Conservation (phyloP, 208 protist species). For the Crithidia fasciculata region DNA sequence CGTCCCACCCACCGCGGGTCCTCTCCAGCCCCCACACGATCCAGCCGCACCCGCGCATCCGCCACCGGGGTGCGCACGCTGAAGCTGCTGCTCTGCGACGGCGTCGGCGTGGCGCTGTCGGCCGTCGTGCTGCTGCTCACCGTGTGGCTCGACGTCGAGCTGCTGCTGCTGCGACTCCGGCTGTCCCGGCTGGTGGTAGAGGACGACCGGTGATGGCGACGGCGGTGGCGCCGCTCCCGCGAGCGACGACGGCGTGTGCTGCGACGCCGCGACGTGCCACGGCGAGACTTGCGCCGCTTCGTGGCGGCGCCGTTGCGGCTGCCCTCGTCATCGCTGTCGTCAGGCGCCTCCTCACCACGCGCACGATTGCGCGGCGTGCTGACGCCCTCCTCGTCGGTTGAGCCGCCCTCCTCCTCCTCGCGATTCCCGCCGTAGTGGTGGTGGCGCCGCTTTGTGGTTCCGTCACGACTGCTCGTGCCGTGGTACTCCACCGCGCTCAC, state of each 20-base stretch:
- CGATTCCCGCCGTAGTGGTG: not conserved
- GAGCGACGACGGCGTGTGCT: slow-evolving; percentile 4
- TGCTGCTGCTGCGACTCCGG: slow-evolving; percentile 14
- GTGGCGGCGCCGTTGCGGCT: not conserved
- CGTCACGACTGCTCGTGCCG: slow-evolving; percentile 3
- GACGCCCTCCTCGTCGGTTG: not conserved
- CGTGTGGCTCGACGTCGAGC: slow-evolving; percentile 7
- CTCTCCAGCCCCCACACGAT: not conserved
- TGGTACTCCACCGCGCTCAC: slow-evolving; percentile 37
- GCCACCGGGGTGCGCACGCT: not conserved
- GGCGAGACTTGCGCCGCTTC: slow-evolving; percentile 5
- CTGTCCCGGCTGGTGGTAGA: not conserved
- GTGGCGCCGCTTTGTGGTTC: not conserved
- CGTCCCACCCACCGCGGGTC: not conserved
- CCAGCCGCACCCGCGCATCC: not conserved
- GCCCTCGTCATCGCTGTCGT: slow-evolving; percentile 5
- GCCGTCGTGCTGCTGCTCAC: slow-evolving; percentile 28
- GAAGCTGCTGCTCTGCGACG: not conserved
- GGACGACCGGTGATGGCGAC: slow-evolving; percentile 1
- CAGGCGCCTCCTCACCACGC: not conserved
- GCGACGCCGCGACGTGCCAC: slow-evolving; percentile 1
- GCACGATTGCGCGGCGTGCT: slow-evolving; percentile 12
- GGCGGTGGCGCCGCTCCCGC: slow-evolving; percentile 4
- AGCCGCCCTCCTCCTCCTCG: slow-evolving; percentile 8
- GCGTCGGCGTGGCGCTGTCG: slow-evolving; percentile 6